Evolutionary conservation across 1,139 yeast genomes (phyloP).

Genomic region (Candida sojae): DNA sequence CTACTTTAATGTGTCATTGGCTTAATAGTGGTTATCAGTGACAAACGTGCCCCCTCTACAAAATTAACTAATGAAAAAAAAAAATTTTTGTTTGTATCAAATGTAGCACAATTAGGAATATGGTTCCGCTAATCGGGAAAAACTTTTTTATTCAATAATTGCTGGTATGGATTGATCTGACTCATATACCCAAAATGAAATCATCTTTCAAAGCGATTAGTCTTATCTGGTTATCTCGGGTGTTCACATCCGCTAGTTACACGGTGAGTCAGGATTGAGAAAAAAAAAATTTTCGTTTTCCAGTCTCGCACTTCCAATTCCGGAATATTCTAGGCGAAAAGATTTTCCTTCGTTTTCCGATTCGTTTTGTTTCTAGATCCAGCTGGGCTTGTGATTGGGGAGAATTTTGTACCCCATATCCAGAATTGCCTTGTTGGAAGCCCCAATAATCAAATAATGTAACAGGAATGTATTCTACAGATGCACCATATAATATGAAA

Average conservation of each 20-base stretch:
- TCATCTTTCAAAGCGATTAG: no score
- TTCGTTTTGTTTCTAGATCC: not conserved
- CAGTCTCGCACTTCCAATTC: not conserved
- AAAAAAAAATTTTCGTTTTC: not conserved
- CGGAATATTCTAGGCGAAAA: not conserved
- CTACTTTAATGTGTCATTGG: no score
- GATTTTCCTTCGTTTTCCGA: not conserved
- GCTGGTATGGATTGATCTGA: no score
- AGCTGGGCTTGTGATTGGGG: not conserved
- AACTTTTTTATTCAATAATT: no score
- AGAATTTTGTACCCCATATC: not conserved
- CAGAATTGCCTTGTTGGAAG: not conserved
- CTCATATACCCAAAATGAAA: no score
- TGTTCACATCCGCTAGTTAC: not conserved
- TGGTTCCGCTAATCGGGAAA: no score
- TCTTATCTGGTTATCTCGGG: not conserved
- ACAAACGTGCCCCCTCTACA: no score
- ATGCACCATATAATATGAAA: not conserved
- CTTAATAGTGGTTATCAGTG: no score
- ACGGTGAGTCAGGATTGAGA: not conserved
- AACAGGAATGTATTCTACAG: not conserved
- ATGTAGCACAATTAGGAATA: no score
- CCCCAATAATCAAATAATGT: not conserved
- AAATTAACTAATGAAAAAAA: no score
- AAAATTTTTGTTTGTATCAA: no score